Conservation (phyloP, 805 yeast species). For the Zygotorulaspora florentina region DNA sequence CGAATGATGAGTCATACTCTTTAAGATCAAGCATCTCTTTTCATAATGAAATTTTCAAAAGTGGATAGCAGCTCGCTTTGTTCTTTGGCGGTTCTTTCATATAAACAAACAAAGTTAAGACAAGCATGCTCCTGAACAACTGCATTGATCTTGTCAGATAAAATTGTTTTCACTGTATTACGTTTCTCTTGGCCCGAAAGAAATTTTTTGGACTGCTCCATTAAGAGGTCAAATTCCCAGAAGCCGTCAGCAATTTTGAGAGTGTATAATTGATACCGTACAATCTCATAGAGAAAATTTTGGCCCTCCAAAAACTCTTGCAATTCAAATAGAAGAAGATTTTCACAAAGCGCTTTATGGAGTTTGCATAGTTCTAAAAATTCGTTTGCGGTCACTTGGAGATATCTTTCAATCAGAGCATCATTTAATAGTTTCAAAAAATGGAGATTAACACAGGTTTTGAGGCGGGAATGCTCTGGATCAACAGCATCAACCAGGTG, state of each 20-base stretch:
- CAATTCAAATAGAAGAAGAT: background rate
- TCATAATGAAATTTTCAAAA: background rate
- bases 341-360: conserved; percentile 12
- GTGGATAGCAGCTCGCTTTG: background rate
- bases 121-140: conserved; percentile 2
- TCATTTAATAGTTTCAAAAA: conserved; percentile 18
- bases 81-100: background rate
- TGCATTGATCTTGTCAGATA: conserved; percentile 8
- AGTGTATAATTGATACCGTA: conserved; percentile 10
- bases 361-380: conserved; percentile 18
- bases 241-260: conserved; percentile 24
- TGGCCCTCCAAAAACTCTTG: background rate
- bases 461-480: conserved; percentile 1
- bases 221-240: conserved; percentile 13
- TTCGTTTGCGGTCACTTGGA: conserved; percentile 21
- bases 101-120: background rate
- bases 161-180: background rate
- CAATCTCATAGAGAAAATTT: conserved; percentile 5
- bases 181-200: background rate
- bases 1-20: background rate
- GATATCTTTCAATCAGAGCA: conserved; percentile 11
- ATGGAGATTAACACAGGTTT: conserved; percentile 8
- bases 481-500: conserved; percentile 9
- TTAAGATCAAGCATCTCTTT: background rate
- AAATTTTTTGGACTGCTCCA: conserved; percentile 5